A percentile compares a stretch with the other conserved stretches of the same genome.
These are phyloP conservation scores for Fusarium phyllophilum DNA, from an alignment of 2,329 filamentous ascomycete genomes.

Conservation along the genomic window DNA sequence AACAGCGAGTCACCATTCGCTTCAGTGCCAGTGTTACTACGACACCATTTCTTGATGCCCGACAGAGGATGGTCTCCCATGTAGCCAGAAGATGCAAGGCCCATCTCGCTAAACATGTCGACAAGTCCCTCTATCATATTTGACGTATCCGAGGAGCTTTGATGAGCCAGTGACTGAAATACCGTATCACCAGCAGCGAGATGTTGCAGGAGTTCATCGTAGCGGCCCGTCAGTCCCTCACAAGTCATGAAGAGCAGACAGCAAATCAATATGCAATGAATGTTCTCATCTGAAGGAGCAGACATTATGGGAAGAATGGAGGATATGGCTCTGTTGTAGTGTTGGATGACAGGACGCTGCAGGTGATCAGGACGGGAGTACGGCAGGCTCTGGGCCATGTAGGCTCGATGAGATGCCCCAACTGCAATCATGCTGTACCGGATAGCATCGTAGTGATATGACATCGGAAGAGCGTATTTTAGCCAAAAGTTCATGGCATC, in stretches of 20 bases:
- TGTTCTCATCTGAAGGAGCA: background rate
- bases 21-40: background rate
- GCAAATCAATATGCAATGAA: slow-evolving; percentile 1
- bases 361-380: background rate
- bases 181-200: slow-evolving; percentile 2
- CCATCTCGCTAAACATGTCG: background rate
- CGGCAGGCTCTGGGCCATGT: background rate
- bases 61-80: background rate
- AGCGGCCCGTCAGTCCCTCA: slow-evolving; percentile 1
- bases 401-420: slow-evolving; percentile 10
- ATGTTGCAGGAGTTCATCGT: background rate
- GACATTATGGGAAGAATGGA: slow-evolving; percentile 12
- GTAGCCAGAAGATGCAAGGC: background rate
- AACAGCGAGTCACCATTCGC: fast-evolving
- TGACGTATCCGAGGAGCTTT: fast-evolving
- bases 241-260: slow-evolving; percentile 13
- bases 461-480: slow-evolving; percentile 7
- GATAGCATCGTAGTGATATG: background rate
- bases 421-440: slow-evolving; percentile 15
- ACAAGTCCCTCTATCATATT: background rate
- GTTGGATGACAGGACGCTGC: slow-evolving; percentile 1
- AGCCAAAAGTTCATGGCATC: slow-evolving; percentile 4
- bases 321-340: slow-evolving; percentile 14
- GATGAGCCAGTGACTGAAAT: background rate
- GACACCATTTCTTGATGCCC: background rate